Base-by-base conservation (phyloP, 2,329 filamentous ascomycete species). In the Taxawa tesnikishii region DNA sequence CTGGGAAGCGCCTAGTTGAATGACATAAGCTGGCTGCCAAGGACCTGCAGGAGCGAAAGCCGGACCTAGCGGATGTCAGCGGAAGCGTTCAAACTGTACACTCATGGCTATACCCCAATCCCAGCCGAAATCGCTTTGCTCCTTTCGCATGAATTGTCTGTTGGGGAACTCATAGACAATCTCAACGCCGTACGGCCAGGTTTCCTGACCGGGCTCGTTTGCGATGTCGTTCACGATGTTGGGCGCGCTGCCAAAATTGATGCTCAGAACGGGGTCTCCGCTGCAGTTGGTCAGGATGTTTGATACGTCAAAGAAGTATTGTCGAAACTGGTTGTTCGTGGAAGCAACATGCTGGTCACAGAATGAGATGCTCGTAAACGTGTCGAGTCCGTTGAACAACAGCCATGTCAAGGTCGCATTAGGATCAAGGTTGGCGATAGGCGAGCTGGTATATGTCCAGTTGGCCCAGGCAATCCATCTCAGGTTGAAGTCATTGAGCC, bases 51-150 rank as follows among this genome's bases (percentile, higher is more conserved):
- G 70, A n/a, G 64, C 60, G 45, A 77, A 74, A 0, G 67, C 68
- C 7, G 69, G 70, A 7, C 69, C 69, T 70, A 70, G 11, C 12
- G 12, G 23, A 74, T 26, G 47, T 40, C 17, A 6, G 18, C 5
- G 7, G 7, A 16, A 12, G 15, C 12, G 7, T 11, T 14, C 13
- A 29, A 14, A 5, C 14, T 15, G 9, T 17, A 13, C n/a, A 10
- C 8, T 3, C 8, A 25, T 26, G 21, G 4, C 14, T n/a, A 27
- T 21, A 14, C 33, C 34, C 46, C 47, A 54, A 38, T 75, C 72
- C 73, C 73, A 78, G 2, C 74, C 74, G 47, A 76, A 76, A 46
- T 76, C 71, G 6, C 60, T 69, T 46, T 76, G 68, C 44, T 75
- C 65, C 44, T 77, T 75, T 17, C 73, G 61, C 21, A 75, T 66